phyloP scores from a whole-genome alignment of 169 alveolate genomes.

The Eimeria maxima region DNA sequence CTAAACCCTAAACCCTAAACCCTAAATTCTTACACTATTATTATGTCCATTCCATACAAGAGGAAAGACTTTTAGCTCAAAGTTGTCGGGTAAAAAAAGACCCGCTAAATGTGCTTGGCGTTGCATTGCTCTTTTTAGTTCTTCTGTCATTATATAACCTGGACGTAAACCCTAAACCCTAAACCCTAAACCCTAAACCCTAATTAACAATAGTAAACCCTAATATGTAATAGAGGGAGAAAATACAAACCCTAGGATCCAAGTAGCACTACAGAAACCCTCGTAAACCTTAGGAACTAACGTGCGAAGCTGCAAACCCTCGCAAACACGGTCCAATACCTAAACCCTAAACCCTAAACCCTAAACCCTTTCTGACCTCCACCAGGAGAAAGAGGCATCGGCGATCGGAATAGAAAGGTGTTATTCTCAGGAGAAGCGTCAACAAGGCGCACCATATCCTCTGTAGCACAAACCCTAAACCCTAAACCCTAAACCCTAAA shows the following conservation, averaged over 20 bases:
- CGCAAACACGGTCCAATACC: not conserved
- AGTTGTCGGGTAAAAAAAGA: not conserved
- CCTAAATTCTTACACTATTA: not conserved
- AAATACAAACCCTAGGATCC: too few relatives aligned
- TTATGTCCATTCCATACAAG: not conserved
- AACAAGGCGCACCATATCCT: conserved; percentile 65
- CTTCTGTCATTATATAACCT: too few relatives aligned
- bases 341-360: not conserved
- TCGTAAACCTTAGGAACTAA: not conserved
- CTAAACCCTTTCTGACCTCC: conserved; percentile 15
- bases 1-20: not conserved
- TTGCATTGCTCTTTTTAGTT: too few relatives aligned
- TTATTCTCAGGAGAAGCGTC: conserved; percentile 21
- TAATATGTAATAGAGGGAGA: too few relatives aligned
- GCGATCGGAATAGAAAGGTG: conserved; percentile 34
- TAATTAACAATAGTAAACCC: too few relatives aligned
- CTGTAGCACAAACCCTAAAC: not conserved
- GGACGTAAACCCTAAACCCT: too few relatives aligned
- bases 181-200: too few relatives aligned
- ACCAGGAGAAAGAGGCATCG: conserved; percentile 51
- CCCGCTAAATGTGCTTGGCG: not conserved
- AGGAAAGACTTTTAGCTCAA: not conserved
- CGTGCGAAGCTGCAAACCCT: too few relatives aligned
- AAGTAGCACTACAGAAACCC: too few relatives aligned
- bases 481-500: too few relatives aligned